phyloP scores from a whole-genome alignment of 345 rosid species.

The Eucalyptus urophylla region DNA sequence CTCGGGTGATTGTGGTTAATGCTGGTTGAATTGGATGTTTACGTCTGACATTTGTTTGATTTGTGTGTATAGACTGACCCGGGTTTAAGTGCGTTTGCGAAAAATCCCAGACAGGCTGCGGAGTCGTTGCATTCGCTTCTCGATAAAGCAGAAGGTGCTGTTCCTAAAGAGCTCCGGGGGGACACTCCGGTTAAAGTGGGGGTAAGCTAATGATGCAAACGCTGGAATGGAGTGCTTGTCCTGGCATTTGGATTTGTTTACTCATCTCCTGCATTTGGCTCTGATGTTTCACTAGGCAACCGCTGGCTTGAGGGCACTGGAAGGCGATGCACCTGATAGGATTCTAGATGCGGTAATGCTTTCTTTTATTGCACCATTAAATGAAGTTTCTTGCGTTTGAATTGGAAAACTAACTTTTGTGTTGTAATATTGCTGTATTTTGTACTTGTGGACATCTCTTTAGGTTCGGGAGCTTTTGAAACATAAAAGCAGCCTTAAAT shows the following conservation, averaged over 20 bases:
- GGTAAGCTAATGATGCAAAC: conserved; percentile 24
- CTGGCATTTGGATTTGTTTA: neutral
- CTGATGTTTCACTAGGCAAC: conserved; percentile 52
- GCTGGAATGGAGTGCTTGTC: neutral
- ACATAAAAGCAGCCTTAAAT: conserved; percentile 65
- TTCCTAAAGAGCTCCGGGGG: conserved; percentile 60
- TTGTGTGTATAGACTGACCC: conserved; percentile 47
- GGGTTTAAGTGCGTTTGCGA: conserved; percentile 81
- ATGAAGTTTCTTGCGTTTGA: neutral
- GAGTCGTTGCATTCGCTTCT: conserved; percentile 56
- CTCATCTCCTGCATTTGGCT: neutral
- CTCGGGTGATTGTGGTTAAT: neutral
- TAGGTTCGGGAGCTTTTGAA: conserved; percentile 84
- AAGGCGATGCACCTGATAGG: conserved; percentile 63
- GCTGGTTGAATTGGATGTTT: neutral
- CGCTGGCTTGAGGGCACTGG: conserved; percentile 89
- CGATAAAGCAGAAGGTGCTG: conserved; percentile 77
- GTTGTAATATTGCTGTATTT: neutral
- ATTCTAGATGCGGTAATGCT: conserved; percentile 71
- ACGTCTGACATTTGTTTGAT: neutral
- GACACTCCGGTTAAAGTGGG: conserved; percentile 98
- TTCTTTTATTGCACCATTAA: neutral
- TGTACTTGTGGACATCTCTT: neutral
- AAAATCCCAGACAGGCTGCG: conserved; percentile 63
- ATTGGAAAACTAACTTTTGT: neutral